Conservation (phyloP, 768 basidiomycete species). For the Amanita pseudoporphyria region DNA sequence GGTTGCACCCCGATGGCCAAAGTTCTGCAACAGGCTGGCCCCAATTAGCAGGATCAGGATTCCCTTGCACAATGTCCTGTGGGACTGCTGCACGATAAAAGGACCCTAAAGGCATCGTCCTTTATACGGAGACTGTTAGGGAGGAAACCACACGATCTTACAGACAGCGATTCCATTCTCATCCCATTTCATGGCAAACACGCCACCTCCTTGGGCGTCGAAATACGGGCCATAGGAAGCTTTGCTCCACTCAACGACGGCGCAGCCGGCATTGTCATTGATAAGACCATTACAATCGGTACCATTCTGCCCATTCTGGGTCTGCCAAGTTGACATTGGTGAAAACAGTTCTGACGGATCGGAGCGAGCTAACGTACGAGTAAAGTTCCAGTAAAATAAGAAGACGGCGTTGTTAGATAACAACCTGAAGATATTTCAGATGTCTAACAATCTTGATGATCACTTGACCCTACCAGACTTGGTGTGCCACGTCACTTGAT, state of each 20-base stretch:
- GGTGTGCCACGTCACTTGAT: constrained; percentile 82
- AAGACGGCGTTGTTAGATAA: constrained; percentile 1
- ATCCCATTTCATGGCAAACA: constrained; percentile 90
- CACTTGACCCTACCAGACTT: constrained; percentile 20
- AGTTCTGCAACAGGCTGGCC: constrained; percentile 57
- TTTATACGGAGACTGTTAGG: not conserved
- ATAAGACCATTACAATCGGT: constrained; percentile 43
- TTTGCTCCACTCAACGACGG: constrained; percentile 67
- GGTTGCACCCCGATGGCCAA: constrained; percentile 44
- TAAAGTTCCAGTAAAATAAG: constrained; percentile 1
- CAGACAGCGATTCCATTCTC: constrained; percentile 66
- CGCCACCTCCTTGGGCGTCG: constrained; percentile 71
- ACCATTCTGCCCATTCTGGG: constrained; percentile 41
- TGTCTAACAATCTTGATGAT: not conserved
- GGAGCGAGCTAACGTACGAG: not conserved
- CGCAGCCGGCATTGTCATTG: constrained; percentile 64
- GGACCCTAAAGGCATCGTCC: constrained; percentile 42
- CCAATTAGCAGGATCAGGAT: constrained; percentile 61
- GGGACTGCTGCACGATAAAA: constrained; percentile 77
- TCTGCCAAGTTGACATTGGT: constrained; percentile 11
- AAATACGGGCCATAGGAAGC: constrained; percentile 81
- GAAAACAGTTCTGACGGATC: not conserved
- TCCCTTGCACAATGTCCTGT: constrained; percentile 48
- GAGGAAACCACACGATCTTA: constrained; percentile 27
- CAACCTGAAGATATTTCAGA: not conserved